A percentile compares a stretch with the other conserved stretches of the same genome.
Conservation (phyloP, 2,329 filamentous ascomycete genomes). For the Penicillium sp. region DNA sequence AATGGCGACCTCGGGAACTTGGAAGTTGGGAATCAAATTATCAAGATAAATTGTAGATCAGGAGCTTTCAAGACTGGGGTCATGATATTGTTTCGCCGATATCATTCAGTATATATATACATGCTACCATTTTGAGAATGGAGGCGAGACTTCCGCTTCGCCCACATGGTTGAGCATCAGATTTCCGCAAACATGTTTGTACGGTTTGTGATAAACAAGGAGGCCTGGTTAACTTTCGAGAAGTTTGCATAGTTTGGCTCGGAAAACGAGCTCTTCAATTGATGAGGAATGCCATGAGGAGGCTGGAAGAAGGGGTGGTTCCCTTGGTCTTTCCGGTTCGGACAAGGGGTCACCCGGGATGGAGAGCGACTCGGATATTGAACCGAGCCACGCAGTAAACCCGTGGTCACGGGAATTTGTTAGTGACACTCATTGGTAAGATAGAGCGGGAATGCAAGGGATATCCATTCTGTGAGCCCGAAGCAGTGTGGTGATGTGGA, state of each 20-base stretch:
- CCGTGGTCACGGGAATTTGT: neutral
- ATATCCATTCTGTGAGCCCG: neutral
- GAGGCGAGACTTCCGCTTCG: neutral
- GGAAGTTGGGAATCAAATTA: too few relatives aligned
- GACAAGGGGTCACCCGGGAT: neutral
- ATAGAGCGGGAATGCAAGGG: neutral
- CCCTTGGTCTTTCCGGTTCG: neutral
- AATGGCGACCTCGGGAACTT: too few relatives aligned
- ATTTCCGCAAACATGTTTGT: constrained; percentile 11
- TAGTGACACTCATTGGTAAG: too few relatives aligned
- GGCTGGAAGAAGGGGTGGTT: constrained; percentile 2
- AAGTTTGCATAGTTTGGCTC: neutral
- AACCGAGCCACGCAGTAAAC: neutral
- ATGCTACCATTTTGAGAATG: neutral
- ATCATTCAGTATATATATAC: neutral
- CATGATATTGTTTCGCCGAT: neutral
- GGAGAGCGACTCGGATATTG: neutral
- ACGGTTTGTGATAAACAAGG: constrained; percentile 7
- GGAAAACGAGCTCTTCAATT: neutral
- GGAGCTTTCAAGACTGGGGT: too few relatives aligned
- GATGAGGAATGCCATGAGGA: neutral
- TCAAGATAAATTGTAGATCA: too few relatives aligned
- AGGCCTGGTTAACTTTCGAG: neutral
- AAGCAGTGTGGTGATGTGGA: neutral
- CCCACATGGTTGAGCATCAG: neutral